Conservation (phyloP, 805 yeast species). For the Teunomyces barrocoloradensis region DNA sequence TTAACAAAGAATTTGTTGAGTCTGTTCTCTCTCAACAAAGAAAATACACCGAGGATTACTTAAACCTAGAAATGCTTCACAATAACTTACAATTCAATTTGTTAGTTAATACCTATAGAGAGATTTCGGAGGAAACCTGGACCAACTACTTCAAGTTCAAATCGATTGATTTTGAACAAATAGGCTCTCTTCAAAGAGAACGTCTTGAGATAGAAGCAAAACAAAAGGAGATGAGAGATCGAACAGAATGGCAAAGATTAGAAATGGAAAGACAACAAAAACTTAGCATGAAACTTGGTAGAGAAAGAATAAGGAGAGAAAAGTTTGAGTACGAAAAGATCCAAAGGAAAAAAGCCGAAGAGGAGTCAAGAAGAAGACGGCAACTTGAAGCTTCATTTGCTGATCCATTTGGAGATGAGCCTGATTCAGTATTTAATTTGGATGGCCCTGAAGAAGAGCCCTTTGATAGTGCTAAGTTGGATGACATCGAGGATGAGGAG, state of each 20-base stretch:
- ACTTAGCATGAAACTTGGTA: slow-evolving; percentile 10
- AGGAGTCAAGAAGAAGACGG: slow-evolving; percentile 12
- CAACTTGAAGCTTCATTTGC: slow-evolving; percentile 13
- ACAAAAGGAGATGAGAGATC: slow-evolving; percentile 11
- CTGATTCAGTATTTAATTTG: slow-evolving; percentile 7
- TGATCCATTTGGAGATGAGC: slow-evolving; percentile 13
- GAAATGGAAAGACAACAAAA: slow-evolving; percentile 13
- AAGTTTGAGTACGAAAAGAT: slow-evolving; percentile 12
- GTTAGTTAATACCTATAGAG: slow-evolving; percentile 38
- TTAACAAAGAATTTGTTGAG: slow-evolving; percentile 29
- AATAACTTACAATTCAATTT: slow-evolving; percentile 40
- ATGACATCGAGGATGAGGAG: slow-evolving; percentile 9
- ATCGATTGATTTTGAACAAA: slow-evolving; percentile 37
- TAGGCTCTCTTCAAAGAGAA: slow-evolving; percentile 17
- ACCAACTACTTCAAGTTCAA: slow-evolving; percentile 37
- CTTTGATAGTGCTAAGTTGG: slow-evolving; percentile 1
- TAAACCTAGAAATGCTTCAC: slow-evolving; percentile 44
- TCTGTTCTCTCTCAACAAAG: slow-evolving; percentile 28
- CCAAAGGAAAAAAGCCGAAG: slow-evolving; percentile 12
- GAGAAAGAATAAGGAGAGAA: slow-evolving; percentile 9
- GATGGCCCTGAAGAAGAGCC: slow-evolving; percentile 5
- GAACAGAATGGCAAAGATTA: slow-evolving; percentile 14
- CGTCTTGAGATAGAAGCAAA: slow-evolving; percentile 13
- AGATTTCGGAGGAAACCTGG: slow-evolving; percentile 40
- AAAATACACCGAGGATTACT: slow-evolving; percentile 31